Evolutionary conservation across 1,139 yeast species (phyloP), one percentile per base, ranked within the genome.

Genomic region (Geotrichum candidum): DNA sequence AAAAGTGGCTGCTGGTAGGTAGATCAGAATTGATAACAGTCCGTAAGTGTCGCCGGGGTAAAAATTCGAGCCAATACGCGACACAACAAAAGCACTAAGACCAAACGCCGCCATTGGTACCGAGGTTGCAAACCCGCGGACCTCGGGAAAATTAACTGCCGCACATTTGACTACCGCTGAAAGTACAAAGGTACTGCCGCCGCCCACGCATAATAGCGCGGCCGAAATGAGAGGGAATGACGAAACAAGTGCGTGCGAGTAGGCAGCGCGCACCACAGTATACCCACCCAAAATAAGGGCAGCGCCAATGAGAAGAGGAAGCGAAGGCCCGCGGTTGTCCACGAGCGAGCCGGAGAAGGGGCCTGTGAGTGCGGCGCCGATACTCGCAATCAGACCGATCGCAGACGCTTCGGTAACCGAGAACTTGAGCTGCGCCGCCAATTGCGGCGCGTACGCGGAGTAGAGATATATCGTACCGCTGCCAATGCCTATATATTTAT

Each of bases 401-500:
- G 78, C 72, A 15, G 85, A 81, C 18, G 84, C 74, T 65, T 84
- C 81, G 0, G 86, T 79, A 9, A 84, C 87, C 1, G 83, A 72
- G 63, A 84, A 79, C 33, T 75, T 75, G 57, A 84, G 74, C 56
- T 77, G 76, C 58, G 73, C 76, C 4, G 87, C 87, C 63, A 83
- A 76, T 68, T 84, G 87, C 3, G 88, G 85, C 60, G 85, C 81
- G 68, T 83, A 84, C 2, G 85, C 84, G 29, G 85, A 81, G 70
- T 82, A 84, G 55, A 84, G 75, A 69, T 84, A 84, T 66, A 83
- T 76, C 2, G 87, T 84, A 11, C 87, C 87, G 69, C 86, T 71
- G 52, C 81, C 82, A 56, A 84, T 74, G 51, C 58, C 51, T 56
- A 29, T 31, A n/a, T 41, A 4, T n/a, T 3, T n/a, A 29, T 9